Percentiles rank a stretch among this genome's conserved stretches.
Evolutionary conservation across 106 monocot genomes (phyloP).

Genomic region (Allium sativum): DNA sequence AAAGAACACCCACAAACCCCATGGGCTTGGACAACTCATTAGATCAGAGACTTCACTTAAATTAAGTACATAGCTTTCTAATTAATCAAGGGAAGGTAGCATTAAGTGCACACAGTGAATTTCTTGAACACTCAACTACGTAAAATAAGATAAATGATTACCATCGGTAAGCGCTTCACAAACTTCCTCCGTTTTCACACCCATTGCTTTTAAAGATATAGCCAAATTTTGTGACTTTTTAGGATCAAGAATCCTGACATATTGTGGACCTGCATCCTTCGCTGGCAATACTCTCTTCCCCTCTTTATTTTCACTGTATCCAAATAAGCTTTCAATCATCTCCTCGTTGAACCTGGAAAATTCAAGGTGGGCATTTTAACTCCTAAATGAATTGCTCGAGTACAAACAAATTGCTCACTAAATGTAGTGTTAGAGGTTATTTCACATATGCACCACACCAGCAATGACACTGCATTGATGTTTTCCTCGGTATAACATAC

Average conservation of each 20-base stretch:
- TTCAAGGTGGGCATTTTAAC: not conserved
- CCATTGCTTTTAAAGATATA: constrained; percentile 39
- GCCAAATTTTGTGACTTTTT: constrained; percentile 60
- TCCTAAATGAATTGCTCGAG: not conserved
- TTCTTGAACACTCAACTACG: not conserved
- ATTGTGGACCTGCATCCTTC: constrained; percentile 15
- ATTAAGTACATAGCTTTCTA: too few relatives aligned
- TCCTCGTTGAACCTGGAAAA: constrained; percentile 50
- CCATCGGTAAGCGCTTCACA: constrained; percentile 60
- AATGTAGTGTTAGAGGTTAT: too few relatives aligned
- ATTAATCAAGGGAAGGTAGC: too few relatives aligned
- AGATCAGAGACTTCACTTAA: too few relatives aligned
- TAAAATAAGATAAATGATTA: constrained; percentile 8
- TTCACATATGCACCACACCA: too few relatives aligned
- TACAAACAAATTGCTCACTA: too few relatives aligned
- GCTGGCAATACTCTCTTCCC: constrained; percentile 13
- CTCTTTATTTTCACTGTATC: constrained; percentile 27
- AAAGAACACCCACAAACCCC: too few relatives aligned
- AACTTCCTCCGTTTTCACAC: constrained; percentile 44
- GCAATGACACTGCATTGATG: too few relatives aligned
- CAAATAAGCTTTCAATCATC: constrained; percentile 65
- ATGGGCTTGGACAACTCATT: too few relatives aligned
- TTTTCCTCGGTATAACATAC: too few relatives aligned
- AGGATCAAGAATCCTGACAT: constrained; percentile 37
- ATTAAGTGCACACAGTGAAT: too few relatives aligned